Percentiles rank a stretch among this genome's conserved stretches.
phyloP scores from a whole-genome alignment of 1,284 basidiomycete species.

The Marasmius tenuissimus region DNA sequence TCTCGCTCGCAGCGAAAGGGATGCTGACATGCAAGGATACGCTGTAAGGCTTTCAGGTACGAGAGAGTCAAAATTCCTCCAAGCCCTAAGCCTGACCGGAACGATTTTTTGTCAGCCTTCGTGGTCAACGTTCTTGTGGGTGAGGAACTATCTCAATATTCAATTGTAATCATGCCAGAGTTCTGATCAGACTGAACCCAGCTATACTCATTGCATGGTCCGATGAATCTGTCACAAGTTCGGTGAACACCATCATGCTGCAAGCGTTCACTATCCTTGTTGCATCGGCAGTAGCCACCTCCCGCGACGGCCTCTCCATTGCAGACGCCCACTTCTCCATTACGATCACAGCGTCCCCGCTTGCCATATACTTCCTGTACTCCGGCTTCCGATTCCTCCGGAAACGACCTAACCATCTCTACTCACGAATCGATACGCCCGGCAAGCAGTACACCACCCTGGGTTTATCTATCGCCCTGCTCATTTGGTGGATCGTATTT shows the following conservation, averaged over 20 bases:
- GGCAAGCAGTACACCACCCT: neutral
- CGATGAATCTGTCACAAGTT: constrained; percentile 3
- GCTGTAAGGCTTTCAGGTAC: neutral
- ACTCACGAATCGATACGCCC: constrained; percentile 1
- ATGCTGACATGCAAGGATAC: constrained; percentile 4
- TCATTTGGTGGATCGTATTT: constrained; percentile 6
- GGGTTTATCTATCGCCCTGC: constrained; percentile 4
- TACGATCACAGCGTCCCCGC: constrained; percentile 11
- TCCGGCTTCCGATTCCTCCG: constrained; percentile 3
- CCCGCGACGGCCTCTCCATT: constrained; percentile 7
- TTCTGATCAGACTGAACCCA: neutral
- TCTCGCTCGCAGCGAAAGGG: constrained; percentile 13
- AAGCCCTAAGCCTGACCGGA: neutral
- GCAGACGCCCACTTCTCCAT: constrained; percentile 16
- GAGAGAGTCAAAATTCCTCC: neutral
- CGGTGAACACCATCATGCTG: constrained; percentile 16
- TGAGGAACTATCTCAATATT: neutral
- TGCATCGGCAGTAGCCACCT: constrained; percentile 8
- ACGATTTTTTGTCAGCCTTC: neutral
- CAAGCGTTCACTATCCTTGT: constrained; percentile 12
- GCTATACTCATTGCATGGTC: constrained; percentile 8
- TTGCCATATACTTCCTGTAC: constrained; percentile 12
- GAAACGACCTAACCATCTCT: constrained; percentile 7
- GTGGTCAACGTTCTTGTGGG: neutral
- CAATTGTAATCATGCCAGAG: neutral